Conservation (phyloP, 352 stramenopile species). For the Phytopythium aichiense region DNA sequence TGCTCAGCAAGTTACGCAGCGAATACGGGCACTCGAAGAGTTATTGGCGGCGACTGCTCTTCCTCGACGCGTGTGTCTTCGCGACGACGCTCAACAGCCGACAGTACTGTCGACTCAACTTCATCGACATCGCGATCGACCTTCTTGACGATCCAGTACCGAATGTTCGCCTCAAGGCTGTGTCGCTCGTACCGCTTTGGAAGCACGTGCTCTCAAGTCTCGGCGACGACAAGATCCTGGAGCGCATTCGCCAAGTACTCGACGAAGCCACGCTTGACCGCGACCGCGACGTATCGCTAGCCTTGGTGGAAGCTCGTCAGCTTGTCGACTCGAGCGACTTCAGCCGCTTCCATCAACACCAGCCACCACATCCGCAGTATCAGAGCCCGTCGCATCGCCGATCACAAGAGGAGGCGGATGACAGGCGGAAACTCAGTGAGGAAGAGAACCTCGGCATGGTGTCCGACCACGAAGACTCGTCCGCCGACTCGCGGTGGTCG, state of each 20-base stretch:
- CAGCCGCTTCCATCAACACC: constrained; percentile 9
- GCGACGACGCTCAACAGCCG: constrained; percentile 63
- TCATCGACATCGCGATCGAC: constrained; percentile 71
- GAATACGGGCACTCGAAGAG: constrained; percentile 73
- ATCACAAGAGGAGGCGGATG: constrained; percentile 51
- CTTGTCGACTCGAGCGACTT: constrained; percentile 38
- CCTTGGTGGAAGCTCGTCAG: constrained; percentile 40
- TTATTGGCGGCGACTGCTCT: constrained; percentile 75
- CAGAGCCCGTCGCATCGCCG: constrained; percentile 18
- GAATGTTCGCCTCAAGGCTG: constrained; percentile 74
- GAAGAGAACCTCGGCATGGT: constrained; percentile 58
- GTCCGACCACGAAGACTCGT: constrained; percentile 76
- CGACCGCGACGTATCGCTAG: constrained; percentile 62
- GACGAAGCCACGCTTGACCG: constrained; percentile 54
- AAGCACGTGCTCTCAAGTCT: constrained; percentile 48
- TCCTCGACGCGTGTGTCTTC: constrained; percentile 62
- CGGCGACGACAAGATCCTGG: constrained; percentile 65
- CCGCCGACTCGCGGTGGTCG: constrained; percentile 77
- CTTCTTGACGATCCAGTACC: constrained; percentile 68
- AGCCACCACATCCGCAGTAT: not conserved
- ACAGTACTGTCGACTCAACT: constrained; percentile 73
- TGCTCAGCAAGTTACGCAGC: constrained; percentile 60
- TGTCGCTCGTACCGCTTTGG: constrained; percentile 60
- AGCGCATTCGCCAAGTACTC: constrained; percentile 65
- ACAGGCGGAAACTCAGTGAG: constrained; percentile 53